Percentiles rank a stretch among this genome's conserved stretches.
Conservation (phyloP, 1,284 basidiomycete genomes). For the Meira nashicola region DNA sequence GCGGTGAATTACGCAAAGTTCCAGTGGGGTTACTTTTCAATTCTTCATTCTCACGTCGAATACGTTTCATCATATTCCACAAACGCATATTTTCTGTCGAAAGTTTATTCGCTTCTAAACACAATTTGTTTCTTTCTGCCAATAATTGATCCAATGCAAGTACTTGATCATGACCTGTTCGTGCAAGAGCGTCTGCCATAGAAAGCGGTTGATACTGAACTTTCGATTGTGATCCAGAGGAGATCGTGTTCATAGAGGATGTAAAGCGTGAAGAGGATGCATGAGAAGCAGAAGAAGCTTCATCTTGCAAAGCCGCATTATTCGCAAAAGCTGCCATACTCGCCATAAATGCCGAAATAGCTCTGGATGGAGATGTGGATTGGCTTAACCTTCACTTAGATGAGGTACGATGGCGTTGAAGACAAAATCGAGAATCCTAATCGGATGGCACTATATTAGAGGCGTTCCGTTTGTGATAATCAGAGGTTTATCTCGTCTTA, state of each 20-base stretch:
- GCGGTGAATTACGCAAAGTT: too few relatives aligned
- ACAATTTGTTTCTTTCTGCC: constrained; percentile 40
- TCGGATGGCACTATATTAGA: not conserved
- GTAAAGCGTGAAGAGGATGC: constrained; percentile 9
- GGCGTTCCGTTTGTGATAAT: too few relatives aligned
- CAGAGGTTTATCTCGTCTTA: too few relatives aligned
- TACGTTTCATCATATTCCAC: constrained; percentile 44
- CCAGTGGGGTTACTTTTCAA: constrained; percentile 21
- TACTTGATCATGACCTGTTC: constrained; percentile 24
- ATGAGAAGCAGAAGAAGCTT: constrained; percentile 11
- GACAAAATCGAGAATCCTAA: not conserved
- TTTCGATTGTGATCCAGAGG: not conserved
- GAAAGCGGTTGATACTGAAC: constrained; percentile 26
- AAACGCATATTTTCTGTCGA: constrained; percentile 42
- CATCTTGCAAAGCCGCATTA: not conserved
- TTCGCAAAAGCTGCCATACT: not conserved
- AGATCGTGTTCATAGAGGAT: not conserved
- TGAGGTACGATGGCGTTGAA: not conserved
- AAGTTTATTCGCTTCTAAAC: constrained; percentile 38
- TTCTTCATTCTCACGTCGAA: constrained; percentile 41
- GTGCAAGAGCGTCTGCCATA: constrained; percentile 31
- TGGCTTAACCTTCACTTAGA: too few relatives aligned
- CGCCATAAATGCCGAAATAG: not conserved
- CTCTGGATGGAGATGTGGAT: not conserved
- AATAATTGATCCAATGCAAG: constrained; percentile 38